Percentiles rank a stretch among this genome's conserved stretches.
Conservation (phyloP, 768 basidiomycete species). For the Kwoniella sp. region DNA sequence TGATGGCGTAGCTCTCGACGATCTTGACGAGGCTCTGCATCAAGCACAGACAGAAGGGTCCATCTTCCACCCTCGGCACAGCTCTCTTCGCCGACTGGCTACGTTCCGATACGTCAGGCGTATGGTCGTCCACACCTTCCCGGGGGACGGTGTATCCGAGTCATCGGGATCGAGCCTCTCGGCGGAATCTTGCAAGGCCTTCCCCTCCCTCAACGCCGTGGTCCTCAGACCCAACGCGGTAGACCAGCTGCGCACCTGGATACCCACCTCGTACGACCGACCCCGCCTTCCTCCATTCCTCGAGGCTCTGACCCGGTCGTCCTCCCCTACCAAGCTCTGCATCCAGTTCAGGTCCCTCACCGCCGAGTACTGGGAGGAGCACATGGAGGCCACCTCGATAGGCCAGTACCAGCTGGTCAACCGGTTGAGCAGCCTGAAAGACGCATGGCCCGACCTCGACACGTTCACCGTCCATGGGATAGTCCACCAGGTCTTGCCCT, state of each 20-base stretch:
- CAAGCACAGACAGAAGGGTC: background rate
- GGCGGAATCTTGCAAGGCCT: background rate
- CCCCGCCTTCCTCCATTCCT: slow-evolving; percentile 20
- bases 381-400: slow-evolving; percentile 9
- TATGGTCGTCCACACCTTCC: slow-evolving; percentile 15
- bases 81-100: slow-evolving; percentile 4
- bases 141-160: slow-evolving; percentile 4
- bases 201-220: slow-evolving; percentile 10
- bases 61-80: background rate
- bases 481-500: slow-evolving; percentile 26
- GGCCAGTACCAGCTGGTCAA: slow-evolving; percentile 25
- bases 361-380: slow-evolving; percentile 22
- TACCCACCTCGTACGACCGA: slow-evolving; percentile 7
- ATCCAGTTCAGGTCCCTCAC: slow-evolving; percentile 14
- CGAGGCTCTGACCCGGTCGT: slow-evolving; percentile 4
- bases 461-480: slow-evolving; percentile 23
- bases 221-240: slow-evolving; percentile 13
- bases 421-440: slow-evolving; percentile 1
- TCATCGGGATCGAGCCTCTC: background rate
- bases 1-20: background rate
- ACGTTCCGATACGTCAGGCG: slow-evolving; percentile 7
- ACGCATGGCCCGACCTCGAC: slow-evolving; percentile 4
- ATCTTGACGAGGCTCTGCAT: background rate
- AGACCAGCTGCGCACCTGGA: slow-evolving; percentile 19
- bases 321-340: slow-evolving; percentile 16